Percentiles rank a stretch among this genome's conserved stretches.
Evolutionary conservation across 345 rosid species (phyloP).

Genomic region (Brassica napus): Da-Ae NC_063446.1:34571001-34571500

Average conservation of each 20-base stretch:
- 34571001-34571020: neutral
- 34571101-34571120: slow-evolving; percentile 93
- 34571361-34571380: neutral
- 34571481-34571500: slow-evolving; percentile 20
- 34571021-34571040: slow-evolving; percentile 39
- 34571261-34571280: slow-evolving; percentile 98
- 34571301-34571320: slow-evolving; percentile 89
- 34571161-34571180: slow-evolving; percentile 52
- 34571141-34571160: slow-evolving; percentile 99
- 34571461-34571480: neutral
- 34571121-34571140: slow-evolving; percentile 99
- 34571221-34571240: neutral
- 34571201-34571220: slow-evolving; percentile 6
- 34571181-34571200: slow-evolving; percentile 35
- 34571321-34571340: slow-evolving; percentile 86
- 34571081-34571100: slow-evolving; percentile 93
- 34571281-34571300: slow-evolving; percentile 87
- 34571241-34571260: slow-evolving; percentile 1
- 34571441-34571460: neutral
- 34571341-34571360: slow-evolving; percentile 21
- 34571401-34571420: neutral
- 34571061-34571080: slow-evolving; percentile 87
- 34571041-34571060: slow-evolving; percentile 99
- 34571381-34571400: neutral
- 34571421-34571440: slow-evolving; percentile 4